Evolutionary conservation across 805 yeast genomes (phyloP).

Genomic region (Millerozyma acaciae): DNA sequence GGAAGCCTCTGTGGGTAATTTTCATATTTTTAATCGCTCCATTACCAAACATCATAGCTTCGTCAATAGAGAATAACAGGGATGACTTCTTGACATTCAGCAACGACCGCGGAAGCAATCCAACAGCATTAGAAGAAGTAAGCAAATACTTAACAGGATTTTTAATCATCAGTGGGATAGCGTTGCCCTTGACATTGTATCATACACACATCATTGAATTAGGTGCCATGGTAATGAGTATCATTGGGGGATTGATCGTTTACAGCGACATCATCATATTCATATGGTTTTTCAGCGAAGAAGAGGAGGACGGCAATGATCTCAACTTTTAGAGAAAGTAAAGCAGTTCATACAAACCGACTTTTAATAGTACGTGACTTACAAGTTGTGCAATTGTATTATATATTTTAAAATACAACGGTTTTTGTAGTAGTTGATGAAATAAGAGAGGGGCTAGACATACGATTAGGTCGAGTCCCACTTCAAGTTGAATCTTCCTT

Average conservation of each 20-base stretch:
- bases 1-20: conserved; percentile 41
- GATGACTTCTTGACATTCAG: conserved; percentile 44
- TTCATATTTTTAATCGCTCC: conserved; percentile 42
- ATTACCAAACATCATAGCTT: conserved; percentile 39
- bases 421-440: neutral
- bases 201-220: conserved; percentile 34
- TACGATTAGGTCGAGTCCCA: conserved; percentile 50
- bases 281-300: conserved; percentile 44
- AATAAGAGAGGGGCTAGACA: neutral
- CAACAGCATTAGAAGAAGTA: conserved; percentile 35
- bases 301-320: conserved; percentile 43
- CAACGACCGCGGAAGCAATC: conserved; percentile 35
- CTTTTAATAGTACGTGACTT: neutral
- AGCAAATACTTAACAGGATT: conserved; percentile 38
- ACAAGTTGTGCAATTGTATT: neutral
- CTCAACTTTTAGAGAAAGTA: conserved; percentile 30
- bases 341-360: no score
- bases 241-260: conserved; percentile 42
- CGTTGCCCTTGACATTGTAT: conserved; percentile 40
- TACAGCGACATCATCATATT: conserved; percentile 41
- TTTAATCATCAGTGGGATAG: conserved; percentile 40
- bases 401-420: no score
- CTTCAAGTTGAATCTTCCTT: conserved; percentile 67
- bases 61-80: conserved; percentile 32
- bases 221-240: conserved; percentile 42